These are phyloP conservation scores for Geotrichum klebahnii DNA, from an alignment of 1,139 yeast genomes.

Conservation along the genomic window DNA sequence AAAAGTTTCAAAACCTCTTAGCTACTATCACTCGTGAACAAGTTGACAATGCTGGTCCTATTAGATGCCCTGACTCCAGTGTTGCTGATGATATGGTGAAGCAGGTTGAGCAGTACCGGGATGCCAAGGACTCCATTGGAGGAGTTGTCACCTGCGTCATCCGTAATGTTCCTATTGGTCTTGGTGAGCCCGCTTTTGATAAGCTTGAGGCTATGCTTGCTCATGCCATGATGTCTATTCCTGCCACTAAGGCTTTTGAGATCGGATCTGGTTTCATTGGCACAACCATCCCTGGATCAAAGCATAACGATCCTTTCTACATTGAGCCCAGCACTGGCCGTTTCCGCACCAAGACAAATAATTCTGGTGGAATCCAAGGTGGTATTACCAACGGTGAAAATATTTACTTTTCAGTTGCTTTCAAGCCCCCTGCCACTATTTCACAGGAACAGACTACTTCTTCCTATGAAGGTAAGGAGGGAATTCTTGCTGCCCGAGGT, in stretches of 20 bases:
- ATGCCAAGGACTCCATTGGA: conserved; percentile 87
- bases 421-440: conserved; percentile 97
- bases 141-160: conserved; percentile 97
- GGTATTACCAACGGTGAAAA: conserved; percentile 96
- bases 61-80: conserved; percentile 82
- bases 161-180: conserved; percentile 86
- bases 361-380: conserved; percentile 97
- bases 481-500: conserved; percentile 90
- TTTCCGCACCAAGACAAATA: conserved; percentile 81
- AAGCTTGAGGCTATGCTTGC: conserved; percentile 91
- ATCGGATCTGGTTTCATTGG: conserved; percentile 95
- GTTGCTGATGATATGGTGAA: conserved; percentile 78
- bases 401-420: conserved; percentile 90
- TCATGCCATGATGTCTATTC: conserved; percentile 95
- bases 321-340: conserved; percentile 40
- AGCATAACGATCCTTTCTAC: conserved; percentile 75
- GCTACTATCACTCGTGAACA: conserved; percentile 78
- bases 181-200: conserved; percentile 97
- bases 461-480: conserved; percentile 79
- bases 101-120: conserved; percentile 82
- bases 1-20: conserved; percentile 61
- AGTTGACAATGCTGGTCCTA: conserved; percentile 84
- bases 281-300: conserved; percentile 82
- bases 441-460: conserved; percentile 87
- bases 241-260: conserved; percentile 97